Conservation (phyloP, 2,329 filamentous ascomycete species). For the Penicillium thymicola region DNA sequence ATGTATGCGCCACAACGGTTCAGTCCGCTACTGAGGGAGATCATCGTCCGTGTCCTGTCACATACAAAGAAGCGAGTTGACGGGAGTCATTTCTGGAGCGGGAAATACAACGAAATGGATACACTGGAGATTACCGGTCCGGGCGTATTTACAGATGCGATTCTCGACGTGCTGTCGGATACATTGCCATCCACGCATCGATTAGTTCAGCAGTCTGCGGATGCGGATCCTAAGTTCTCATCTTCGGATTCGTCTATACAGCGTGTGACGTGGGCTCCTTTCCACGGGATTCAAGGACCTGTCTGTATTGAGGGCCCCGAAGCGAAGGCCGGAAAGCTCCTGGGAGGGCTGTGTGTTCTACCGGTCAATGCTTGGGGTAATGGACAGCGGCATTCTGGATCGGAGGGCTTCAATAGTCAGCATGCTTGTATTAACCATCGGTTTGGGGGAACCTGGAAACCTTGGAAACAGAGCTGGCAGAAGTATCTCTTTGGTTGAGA, state of each 20-base stretch:
- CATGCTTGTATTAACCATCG: constrained; percentile 36
- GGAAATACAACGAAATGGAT: constrained; percentile 25
- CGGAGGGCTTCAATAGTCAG: constrained; percentile 25
- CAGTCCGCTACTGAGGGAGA: constrained; percentile 32
- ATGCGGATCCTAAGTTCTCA: constrained; percentile 22
- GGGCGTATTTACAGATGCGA: constrained; percentile 34
- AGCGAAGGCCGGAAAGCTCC: constrained; percentile 50
- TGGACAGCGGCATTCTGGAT: constrained; percentile 34
- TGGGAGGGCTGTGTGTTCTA: constrained; percentile 83
- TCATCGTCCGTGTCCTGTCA: constrained; percentile 32
- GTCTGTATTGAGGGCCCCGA: constrained; percentile 27
- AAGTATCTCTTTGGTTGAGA: constrained; percentile 27
- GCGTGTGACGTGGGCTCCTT: constrained; percentile 37
- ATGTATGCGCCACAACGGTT: constrained; percentile 36
- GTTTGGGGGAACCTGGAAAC: constrained; percentile 36
- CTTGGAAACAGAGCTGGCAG: constrained; percentile 35
- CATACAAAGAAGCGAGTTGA: constrained; percentile 31
- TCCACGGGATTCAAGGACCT: constrained; percentile 25
- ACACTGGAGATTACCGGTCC: constrained; percentile 35
- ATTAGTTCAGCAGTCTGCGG: constrained; percentile 23
- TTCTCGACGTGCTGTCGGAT: constrained; percentile 31
- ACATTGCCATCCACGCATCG: constrained; percentile 27
- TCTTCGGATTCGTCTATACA: constrained; percentile 7
- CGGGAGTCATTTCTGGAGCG: constrained; percentile 12
- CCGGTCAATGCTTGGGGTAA: constrained; percentile 64